Conservation (phyloP, 257 asterid genomes). For the Cinchona pubescens region DNA sequence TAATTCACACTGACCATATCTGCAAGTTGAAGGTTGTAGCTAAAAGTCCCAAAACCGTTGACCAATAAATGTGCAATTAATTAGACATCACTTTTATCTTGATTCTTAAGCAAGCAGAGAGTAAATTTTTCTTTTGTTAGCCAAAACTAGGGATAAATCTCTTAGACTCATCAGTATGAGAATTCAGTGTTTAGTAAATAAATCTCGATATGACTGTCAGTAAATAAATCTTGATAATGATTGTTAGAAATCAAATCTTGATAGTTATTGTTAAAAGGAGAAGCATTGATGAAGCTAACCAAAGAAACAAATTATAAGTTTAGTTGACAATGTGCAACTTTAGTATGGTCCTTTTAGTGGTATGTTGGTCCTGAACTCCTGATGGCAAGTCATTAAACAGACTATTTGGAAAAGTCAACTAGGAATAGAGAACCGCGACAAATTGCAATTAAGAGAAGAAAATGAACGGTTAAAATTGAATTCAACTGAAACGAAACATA, state of each 20-base stretch:
- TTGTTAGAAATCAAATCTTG: too few species aligned
- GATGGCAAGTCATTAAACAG: background rate
- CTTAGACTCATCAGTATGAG: background rate
- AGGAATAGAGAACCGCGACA: background rate
- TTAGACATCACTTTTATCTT: background rate
- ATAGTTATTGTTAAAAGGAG: background rate
- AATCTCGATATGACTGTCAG: too few species aligned
- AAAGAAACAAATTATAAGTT: background rate
- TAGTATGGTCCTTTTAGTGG: background rate
- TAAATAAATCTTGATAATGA: background rate
- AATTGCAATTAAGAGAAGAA: background rate
- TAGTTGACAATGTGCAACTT: background rate
- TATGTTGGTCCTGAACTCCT: background rate
- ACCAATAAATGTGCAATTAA: background rate
- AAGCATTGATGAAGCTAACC: background rate
- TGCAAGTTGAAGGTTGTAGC: background rate
- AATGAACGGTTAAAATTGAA: background rate
- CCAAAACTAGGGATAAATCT: background rate
- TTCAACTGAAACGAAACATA: slow-evolving; percentile 21
- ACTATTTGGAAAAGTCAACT: background rate
- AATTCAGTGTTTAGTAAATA: background rate
- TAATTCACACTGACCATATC: too few species aligned
- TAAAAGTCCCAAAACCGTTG: background rate
- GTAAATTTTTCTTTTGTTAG: background rate
- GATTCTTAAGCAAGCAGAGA: background rate